Evolutionary conservation across 2,329 filamentous ascomycete species (phyloP), one percentile per base, ranked within the genome.

Genomic region (Nemania diffusa): DNA sequence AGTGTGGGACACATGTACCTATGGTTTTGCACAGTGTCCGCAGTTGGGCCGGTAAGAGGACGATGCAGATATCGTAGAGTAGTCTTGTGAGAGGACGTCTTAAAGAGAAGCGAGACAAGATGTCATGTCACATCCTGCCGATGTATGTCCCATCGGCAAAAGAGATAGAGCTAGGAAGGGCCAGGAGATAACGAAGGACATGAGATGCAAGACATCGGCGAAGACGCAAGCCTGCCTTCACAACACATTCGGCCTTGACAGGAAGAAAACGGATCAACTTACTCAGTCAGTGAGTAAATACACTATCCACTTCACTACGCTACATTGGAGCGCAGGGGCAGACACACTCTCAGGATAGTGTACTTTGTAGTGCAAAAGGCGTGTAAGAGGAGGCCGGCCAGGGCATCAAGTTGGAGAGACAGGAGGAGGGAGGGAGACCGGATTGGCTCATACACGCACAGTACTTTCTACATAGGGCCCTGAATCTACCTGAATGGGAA

Each of bases 381-480:
- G n/a, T n/a, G n/a, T n/a, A n/a, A 34, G 32, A 13, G 15, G 57
- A 57, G 57, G 15, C 50, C 63, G 64, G 62, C 56, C 62, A 57
- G 68, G 62, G 57, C 57, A 37, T 15, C 40, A 56, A 56, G 56
- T 62, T 62, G 65, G 58, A 63, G 62, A 65, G 62, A 68, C 68
- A 68, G 68, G 68, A 64, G 61, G 61, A 65, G 65, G 55, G 65
- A 70, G 62, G 34, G 59, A 57, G 48, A 44, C 56, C 65, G 63
- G 59, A 65, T 70, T 68, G 62, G 62, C 61, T 51, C 44, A 53
- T 65, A 68, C 58, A 58, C 62, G 68, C 58, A 70, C 68, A 68
- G 68, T 70, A 70, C 68, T 70, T 68, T 65, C 48, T 60, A 61
- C 59, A 61, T 37, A 42, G 58, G 46, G 56, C n/a, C n/a, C n/a